A percentile compares a stretch with the other conserved stretches of the same genome.
phyloP scores from a whole-genome alignment of 1,139 yeast species.

The Fermentozyma sake region DNA sequence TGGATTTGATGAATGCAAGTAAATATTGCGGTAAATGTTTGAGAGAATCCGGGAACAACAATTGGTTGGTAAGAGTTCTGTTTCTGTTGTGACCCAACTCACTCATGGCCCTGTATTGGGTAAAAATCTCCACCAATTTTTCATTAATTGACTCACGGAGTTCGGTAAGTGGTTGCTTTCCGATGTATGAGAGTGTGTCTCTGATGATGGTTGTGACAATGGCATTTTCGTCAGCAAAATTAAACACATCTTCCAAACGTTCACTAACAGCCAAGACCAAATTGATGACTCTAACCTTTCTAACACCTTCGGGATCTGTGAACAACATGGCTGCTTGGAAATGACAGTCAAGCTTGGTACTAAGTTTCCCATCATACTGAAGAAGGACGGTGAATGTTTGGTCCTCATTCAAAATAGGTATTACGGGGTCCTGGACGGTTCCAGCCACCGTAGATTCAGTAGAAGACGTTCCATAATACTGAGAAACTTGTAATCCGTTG shows the following conservation, averaged over 20 bases:
- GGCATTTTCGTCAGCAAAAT: slow-evolving; percentile 83
- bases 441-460: slow-evolving; percentile 28
- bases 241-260: slow-evolving; percentile 67
- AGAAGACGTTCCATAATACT: slow-evolving; percentile 57
- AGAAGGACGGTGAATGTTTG: slow-evolving; percentile 70
- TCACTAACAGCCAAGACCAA: slow-evolving; percentile 78
- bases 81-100: slow-evolving; percentile 47
- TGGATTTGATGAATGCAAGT: slow-evolving; percentile 65
- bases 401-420: slow-evolving; percentile 63
- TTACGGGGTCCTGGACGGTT: slow-evolving; percentile 52
- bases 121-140: slow-evolving; percentile 67
- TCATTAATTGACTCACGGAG: slow-evolving; percentile 60
- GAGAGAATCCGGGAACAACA: slow-evolving; percentile 79
- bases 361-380: slow-evolving; percentile 72
- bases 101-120: slow-evolving; percentile 65
- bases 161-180: slow-evolving; percentile 55
- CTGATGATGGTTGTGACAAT: slow-evolving; percentile 68
- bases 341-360: slow-evolving; percentile 72
- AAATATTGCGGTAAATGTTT: slow-evolving; percentile 67
- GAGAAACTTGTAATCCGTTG: slow-evolving; percentile 79
- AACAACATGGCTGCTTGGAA: slow-evolving; percentile 89
- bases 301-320: slow-evolving; percentile 68
- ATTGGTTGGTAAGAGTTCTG: slow-evolving; percentile 53
- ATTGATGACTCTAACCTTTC: slow-evolving; percentile 84
- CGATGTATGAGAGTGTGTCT: slow-evolving; percentile 61